These are phyloP conservation scores for Pulveroboletus sp. DNA, from an alignment of 768 basidiomycete genomes.

Conservation along the genomic window DNA sequence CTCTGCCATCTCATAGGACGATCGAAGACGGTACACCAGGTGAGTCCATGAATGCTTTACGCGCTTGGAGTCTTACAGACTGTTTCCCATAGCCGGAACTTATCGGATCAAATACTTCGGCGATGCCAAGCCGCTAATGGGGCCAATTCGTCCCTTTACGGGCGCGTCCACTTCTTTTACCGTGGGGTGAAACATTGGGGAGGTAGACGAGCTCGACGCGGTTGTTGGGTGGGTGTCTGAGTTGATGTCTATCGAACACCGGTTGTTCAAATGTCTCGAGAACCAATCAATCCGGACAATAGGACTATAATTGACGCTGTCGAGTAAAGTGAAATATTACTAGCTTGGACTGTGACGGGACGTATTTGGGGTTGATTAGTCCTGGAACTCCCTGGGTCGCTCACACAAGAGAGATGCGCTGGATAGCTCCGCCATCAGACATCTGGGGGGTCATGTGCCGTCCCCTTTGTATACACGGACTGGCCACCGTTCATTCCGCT, in stretches of 20 bases:
- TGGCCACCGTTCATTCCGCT: no score
- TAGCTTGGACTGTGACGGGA: no score
- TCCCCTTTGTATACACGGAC: no score
- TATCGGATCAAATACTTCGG: slow-evolving; percentile 72
- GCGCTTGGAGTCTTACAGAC: background rate
- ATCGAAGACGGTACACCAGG: slow-evolving; percentile 53
- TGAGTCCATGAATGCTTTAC: background rate
- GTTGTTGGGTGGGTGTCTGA: background rate
- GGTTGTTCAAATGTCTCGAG: background rate
- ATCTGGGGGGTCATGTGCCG: no score
- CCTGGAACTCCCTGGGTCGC: no score
- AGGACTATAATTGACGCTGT: no score
- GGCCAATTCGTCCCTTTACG: slow-evolving; percentile 58
- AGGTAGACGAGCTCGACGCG: background rate
- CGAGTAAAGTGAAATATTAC: no score
- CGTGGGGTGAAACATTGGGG: slow-evolving; percentile 25
- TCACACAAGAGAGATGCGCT: no score
- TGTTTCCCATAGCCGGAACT: slow-evolving; percentile 46
- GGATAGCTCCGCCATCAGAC: no score
- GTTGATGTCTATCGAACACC: background rate
- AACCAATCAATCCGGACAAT: no score
- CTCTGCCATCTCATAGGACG: slow-evolving; percentile 36
- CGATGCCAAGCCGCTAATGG: slow-evolving; percentile 67
- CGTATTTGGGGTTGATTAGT: no score
- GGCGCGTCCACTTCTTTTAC: slow-evolving; percentile 61